phyloP scores from a whole-genome alignment of 139 green algal species.

The Coelastrella sp. region DNA sequence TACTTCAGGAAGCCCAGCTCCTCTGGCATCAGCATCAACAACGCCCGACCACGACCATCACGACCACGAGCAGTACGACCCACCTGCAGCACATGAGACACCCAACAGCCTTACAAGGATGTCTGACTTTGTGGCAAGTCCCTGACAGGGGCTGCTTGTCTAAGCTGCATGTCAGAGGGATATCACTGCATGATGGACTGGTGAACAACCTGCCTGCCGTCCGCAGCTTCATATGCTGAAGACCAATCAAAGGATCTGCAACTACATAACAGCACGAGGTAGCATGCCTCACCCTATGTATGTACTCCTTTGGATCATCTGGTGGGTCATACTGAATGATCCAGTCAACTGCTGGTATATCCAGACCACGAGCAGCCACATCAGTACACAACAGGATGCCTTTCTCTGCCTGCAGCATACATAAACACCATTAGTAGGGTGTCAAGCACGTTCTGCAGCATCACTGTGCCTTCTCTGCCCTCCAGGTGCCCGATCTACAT shows the following conservation, averaged over 20 bases:
- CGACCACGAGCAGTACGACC: constrained; percentile 92
- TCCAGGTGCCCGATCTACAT: too few relatives aligned
- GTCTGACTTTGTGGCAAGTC: too few relatives aligned
- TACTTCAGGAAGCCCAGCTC: constrained; percentile 96
- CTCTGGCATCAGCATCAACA: constrained; percentile 97
- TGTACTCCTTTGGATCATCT: constrained; percentile 96
- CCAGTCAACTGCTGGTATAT: constrained; percentile 98
- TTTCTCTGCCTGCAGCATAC: constrained; percentile 69
- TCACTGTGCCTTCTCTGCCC: too few relatives aligned
- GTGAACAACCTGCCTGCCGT: too few relatives aligned
- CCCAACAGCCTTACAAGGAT: too few relatives aligned
- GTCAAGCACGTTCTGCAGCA: background rate
- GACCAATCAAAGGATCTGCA: too few relatives aligned
- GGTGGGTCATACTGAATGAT: constrained; percentile 99
- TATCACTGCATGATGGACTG: background rate
- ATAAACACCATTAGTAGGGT: constrained; percentile 21
- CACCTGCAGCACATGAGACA: constrained; percentile 54
- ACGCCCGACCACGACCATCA: constrained; percentile 84
- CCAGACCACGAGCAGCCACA: constrained; percentile 96
- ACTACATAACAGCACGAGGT: too few relatives aligned
- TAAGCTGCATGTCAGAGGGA: background rate
- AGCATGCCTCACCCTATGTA: constrained; percentile 92
- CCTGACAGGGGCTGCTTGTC: too few relatives aligned
- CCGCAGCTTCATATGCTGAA: too few relatives aligned
- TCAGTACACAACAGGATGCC: constrained; percentile 97